phyloP scores from a whole-genome alignment of 2,329 filamentous ascomycete species.

The Epichloe amarillans region DNA sequence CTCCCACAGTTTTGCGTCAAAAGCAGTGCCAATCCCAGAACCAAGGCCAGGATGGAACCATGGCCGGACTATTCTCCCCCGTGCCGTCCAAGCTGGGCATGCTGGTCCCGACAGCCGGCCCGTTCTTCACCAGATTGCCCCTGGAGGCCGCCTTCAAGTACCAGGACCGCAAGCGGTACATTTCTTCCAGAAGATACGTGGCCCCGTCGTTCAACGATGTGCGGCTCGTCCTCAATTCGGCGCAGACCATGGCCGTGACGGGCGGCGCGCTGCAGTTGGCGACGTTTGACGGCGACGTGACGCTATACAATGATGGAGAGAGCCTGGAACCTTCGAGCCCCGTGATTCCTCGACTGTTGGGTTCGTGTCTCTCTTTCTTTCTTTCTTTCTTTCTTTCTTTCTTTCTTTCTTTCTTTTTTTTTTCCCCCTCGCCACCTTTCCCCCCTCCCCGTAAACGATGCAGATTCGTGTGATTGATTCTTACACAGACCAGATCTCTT shows the following conservation, averaged over 20 bases:
- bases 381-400: no score
- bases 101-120: conserved; percentile 81
- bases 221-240: conserved; percentile 82
- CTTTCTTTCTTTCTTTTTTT: no score
- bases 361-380: conserved; percentile 16
- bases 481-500: conserved; percentile 44
- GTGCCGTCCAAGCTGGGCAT: conserved; percentile 77
- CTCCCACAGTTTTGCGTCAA: conserved; percentile 52
- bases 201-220: conserved; percentile 97
- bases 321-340: conserved; percentile 64
- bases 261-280: conserved; percentile 66
- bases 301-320: conserved; percentile 82
- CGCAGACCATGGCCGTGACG: conserved; percentile 85
- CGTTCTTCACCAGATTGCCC: conserved; percentile 79
- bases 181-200: conserved; percentile 84
- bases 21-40: conserved; percentile 16
- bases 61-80: conserved; percentile 20
- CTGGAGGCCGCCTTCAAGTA: conserved; percentile 84
- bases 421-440: not conserved
- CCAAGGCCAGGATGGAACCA: conserved; percentile 1
- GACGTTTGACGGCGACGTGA: conserved; percentile 96
- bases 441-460: not conserved
- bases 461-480: not conserved
- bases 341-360: conserved; percentile 52
- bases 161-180: conserved; percentile 75